phyloP scores from a whole-genome alignment of 192 early-diverging fungal species.

The Mycoemilia scoparia region DNA sequence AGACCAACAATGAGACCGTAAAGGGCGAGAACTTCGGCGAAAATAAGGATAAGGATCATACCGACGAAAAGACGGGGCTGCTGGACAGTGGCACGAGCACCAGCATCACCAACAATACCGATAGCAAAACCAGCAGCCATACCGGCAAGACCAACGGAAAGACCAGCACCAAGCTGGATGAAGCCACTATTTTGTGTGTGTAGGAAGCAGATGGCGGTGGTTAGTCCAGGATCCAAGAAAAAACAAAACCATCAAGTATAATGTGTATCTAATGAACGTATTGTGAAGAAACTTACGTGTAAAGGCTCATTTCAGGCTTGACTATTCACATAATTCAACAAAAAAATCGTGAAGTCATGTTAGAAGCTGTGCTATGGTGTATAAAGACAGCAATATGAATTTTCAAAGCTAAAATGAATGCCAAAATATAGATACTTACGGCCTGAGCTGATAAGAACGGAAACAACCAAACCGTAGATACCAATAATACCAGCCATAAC shows the following conservation, averaged over 20 bases:
- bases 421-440: conserved; percentile 53
- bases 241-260: not conserved
- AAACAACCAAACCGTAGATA: conserved; percentile 94
- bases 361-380: not conserved
- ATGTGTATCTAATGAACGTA: not conserved
- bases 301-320: conserved; percentile 52
- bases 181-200: no score
- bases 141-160: conserved; percentile 65
- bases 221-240: no score
- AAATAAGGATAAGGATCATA: conserved; percentile 77
- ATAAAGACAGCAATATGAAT: not conserved
- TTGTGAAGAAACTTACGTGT: conserved; percentile 16
- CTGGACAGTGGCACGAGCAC: conserved; percentile 66
- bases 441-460: conserved; percentile 73
- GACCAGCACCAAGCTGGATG: conserved; percentile 61
- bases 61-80: conserved; percentile 68
- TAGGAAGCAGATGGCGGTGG: no score
- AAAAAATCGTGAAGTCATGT: conserved; percentile 1
- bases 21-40: conserved; percentile 72
- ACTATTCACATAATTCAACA: no score
- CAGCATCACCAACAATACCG: conserved; percentile 77
- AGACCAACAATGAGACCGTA: conserved; percentile 75
- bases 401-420: not conserved
- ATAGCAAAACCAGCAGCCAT: conserved; percentile 84
- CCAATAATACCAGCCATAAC: conserved; percentile 99